A percentile compares a stretch with the other conserved stretches of the same genome.
phyloP scores from a whole-genome alignment of 331 rosid species.

The Pyrus hybrid region DNA sequence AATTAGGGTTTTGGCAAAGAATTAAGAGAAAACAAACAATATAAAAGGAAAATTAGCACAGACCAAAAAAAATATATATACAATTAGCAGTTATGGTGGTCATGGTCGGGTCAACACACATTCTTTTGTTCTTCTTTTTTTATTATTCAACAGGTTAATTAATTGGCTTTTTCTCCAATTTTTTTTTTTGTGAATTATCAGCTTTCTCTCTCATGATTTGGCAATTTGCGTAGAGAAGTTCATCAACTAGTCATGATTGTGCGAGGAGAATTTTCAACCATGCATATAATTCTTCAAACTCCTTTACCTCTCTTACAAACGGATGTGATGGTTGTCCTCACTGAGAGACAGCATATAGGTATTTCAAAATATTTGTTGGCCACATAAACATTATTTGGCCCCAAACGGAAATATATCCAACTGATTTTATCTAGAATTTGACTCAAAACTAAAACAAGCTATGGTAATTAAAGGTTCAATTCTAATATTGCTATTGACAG shows the following conservation, averaged over 20 bases:
- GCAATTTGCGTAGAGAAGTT: constrained; percentile 5
- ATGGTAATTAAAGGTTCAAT: no score
- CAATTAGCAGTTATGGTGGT: constrained; percentile 20
- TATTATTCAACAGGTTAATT: not conserved
- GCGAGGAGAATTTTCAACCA: not conserved
- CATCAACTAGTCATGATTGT: not conserved
- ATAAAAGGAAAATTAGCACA: not conserved
- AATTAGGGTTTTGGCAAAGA: no score
- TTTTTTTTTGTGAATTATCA: not conserved
- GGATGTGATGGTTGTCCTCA: constrained; percentile 5
- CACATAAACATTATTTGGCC: not conserved
- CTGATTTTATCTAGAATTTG: not conserved
- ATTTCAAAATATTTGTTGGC: not conserved
- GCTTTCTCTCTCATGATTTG: not conserved
- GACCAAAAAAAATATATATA: not conserved
- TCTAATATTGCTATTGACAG: no score
- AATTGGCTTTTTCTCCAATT: not conserved
- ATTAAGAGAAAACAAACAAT: no score
- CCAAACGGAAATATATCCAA: not conserved
- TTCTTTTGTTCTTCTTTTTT: constrained; percentile 8
- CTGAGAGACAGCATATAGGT: not conserved
- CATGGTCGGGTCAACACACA: constrained; percentile 24
- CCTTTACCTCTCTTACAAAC: not conserved
- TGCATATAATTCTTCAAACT: not conserved
- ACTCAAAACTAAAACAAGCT: not conserved